Percentiles rank a stretch among this genome's conserved stretches.
Conservation (phyloP, 805 yeast species). For the Saturnispora diversa region DNA sequence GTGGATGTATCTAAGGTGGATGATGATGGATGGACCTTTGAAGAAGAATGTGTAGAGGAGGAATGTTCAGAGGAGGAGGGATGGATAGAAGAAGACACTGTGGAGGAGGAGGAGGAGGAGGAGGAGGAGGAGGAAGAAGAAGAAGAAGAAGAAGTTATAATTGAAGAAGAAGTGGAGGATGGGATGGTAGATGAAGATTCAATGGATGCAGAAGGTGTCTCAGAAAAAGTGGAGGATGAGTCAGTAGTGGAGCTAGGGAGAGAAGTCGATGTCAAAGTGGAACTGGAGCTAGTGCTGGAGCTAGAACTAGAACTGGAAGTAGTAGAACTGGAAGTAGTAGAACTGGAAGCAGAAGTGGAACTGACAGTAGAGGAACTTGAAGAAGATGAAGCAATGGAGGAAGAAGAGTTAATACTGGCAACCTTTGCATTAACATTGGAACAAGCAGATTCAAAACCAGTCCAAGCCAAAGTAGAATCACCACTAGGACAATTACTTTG, state of each 20-base stretch:
- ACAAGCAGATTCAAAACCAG: constrained; percentile 51
- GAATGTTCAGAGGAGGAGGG: constrained; percentile 21
- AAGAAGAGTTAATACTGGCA: constrained; percentile 11
- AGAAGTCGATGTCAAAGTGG: constrained; percentile 29
- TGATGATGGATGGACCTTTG: constrained; percentile 18
- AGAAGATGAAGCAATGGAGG: constrained; percentile 20
- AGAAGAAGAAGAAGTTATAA: constrained; percentile 21
- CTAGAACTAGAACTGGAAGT: constrained; percentile 24
- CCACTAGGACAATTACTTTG: constrained; percentile 60
- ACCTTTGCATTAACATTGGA: constrained; percentile 35
- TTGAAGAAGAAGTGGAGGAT: constrained; percentile 27
- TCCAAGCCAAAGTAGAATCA: constrained; percentile 47
- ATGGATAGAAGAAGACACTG: constrained; percentile 19
- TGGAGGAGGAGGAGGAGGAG: constrained; percentile 22
- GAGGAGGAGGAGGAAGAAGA: constrained; percentile 15
- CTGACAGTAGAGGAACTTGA: constrained; percentile 29
- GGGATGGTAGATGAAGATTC: constrained; percentile 14
- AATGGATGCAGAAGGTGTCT: constrained; percentile 12
- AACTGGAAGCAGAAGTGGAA: constrained; percentile 25
- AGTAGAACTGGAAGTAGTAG: constrained; percentile 31
- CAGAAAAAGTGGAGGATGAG: constrained; percentile 15
- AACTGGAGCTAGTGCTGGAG: constrained; percentile 19
- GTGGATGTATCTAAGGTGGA: constrained; percentile 18
- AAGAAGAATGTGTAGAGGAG: constrained; percentile 19
- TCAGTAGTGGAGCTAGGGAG: constrained; percentile 27